Base-by-base conservation (phyloP, 2,329 filamentous ascomycete genomes). In the Fusarium decemcellulare region DNA sequence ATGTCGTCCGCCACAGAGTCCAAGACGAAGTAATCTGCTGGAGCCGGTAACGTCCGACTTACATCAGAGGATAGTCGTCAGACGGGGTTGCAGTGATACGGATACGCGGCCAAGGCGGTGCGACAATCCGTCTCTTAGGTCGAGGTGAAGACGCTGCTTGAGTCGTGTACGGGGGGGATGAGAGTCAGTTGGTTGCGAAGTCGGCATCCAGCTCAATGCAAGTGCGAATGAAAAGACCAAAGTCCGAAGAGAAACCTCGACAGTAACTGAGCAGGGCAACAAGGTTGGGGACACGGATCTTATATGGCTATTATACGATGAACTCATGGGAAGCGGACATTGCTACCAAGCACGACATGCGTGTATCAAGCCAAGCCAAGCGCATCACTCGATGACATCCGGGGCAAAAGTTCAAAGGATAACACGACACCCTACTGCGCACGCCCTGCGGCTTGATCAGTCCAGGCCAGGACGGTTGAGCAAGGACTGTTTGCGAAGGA, bases 311-410 rank as follows among this genome's bases (percentile, higher is more conserved):
- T 57, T 66, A 59, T 59, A 65, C 61, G 56, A 63, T 44, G 53
- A 63, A 72, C 42, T 66, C 64, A 68, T 64, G 60, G 32, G 68
- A 61, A 63, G 62, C 63, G 57, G 52, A 64, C 62, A 59, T 64
- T 56, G 65, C 63, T 50, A 63, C 68, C 59, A 63, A 66, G 57
- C 48, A 67, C 59, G 62, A 59, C 73, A 67, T 72, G 59, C 57
- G 61, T 63, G 71, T 63, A 70, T 63, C 67, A 62, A 74, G 61
- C 68, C 72, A 68, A 73, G 70, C 59, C 62, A 61, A 65, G 66
- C 54, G 58, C 64, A 70, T 65, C 61, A 64, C 64, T 72, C 56
- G 60, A 72, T 74, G 71, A 63, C 66, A 62, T 64, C 59, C 44
- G 50, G 61, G 65, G 59, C 61, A 50, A 65, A 54, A 57, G 53